phyloP scores from a whole-genome alignment of 169 alveolate species.

The Neospora caninum region DNA sequence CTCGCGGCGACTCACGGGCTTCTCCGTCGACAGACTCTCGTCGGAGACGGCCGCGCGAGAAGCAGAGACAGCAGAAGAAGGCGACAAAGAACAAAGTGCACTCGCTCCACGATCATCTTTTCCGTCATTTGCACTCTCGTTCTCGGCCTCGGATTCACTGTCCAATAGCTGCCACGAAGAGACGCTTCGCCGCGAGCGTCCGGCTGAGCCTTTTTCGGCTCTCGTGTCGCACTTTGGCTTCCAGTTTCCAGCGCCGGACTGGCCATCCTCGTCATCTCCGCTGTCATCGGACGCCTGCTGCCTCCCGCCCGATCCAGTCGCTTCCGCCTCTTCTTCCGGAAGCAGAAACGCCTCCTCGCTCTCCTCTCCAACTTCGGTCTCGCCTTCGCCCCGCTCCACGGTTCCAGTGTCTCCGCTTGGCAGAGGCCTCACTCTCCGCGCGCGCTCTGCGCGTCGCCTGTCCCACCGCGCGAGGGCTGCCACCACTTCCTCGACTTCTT shows the following conservation, averaged over 20 bases:
- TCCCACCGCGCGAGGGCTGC: conserved; percentile 79
- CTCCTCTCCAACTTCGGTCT: conserved; percentile 55
- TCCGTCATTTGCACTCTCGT: background rate
- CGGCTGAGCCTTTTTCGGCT: background rate
- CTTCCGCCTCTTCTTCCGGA: conserved; percentile 54
- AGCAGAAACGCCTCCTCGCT: conserved; percentile 43
- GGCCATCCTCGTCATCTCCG: conserved; percentile 10
- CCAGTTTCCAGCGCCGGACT: background rate
- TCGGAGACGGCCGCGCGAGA: background rate
- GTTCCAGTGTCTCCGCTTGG: background rate
- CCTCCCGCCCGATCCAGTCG: conserved; percentile 50
- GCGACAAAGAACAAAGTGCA: background rate
- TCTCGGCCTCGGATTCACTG: conserved; percentile 25
- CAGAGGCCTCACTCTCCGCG: background rate
- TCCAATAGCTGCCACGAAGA: background rate
- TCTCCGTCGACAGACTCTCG: background rate
- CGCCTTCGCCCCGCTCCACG: background rate
- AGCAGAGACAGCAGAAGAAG: background rate
- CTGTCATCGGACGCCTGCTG: background rate
- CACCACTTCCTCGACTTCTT: conserved; percentile 91
- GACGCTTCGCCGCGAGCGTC: background rate
- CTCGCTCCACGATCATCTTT: background rate
- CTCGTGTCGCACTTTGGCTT: background rate
- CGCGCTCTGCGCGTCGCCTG: conserved; percentile 31
- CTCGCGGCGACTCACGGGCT: background rate